phyloP scores from a whole-genome alignment of 2,329 filamentous ascomycete species.

The Phyllosticta ampelicida region DNA sequence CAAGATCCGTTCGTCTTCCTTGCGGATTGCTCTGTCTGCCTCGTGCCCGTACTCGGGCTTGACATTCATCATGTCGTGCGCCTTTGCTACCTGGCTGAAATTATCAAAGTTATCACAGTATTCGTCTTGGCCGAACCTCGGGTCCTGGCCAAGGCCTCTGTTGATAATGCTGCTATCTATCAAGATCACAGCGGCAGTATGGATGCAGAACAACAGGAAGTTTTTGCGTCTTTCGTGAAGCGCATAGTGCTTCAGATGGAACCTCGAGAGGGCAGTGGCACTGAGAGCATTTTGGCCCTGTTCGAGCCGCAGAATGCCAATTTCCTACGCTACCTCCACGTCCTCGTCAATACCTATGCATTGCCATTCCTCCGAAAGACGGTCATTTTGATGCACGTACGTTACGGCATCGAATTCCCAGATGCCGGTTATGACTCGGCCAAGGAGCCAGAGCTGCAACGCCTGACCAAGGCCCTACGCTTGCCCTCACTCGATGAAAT shows the following conservation, averaged over 20 bases:
- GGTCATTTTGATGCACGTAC: conserved; percentile 72
- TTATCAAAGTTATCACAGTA: conserved; percentile 65
- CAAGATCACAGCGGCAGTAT: conserved; percentile 16
- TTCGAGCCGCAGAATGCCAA: conserved; percentile 15
- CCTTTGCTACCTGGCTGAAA: conserved; percentile 81
- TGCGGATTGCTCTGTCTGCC: conserved; percentile 62
- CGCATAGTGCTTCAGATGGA: conserved; percentile 19
- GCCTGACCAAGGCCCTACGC: conserved; percentile 64
- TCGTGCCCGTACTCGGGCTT: conserved; percentile 55
- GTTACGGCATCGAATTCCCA: conserved; percentile 80
- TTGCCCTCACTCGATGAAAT: conserved; percentile 73
- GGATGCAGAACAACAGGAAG: conserved; percentile 22
- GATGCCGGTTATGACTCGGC: conserved; percentile 44
- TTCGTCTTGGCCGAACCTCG: conserved; percentile 27
- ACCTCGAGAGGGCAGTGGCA: background rate
- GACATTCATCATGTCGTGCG: conserved; percentile 72
- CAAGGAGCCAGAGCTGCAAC: conserved; percentile 67
- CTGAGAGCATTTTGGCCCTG: background rate
- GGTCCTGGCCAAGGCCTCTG: conserved; percentile 1
- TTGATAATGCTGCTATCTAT: conserved; percentile 2
- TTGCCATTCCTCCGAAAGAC: conserved; percentile 83
- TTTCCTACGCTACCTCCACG: conserved; percentile 27
- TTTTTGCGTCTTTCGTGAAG: conserved; percentile 23
- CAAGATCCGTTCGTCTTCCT: conserved; percentile 72
- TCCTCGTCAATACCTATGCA: conserved; percentile 64